Conservation (phyloP, 2,329 filamentous ascomycete species). For the Monosporascus sp. region DNA sequence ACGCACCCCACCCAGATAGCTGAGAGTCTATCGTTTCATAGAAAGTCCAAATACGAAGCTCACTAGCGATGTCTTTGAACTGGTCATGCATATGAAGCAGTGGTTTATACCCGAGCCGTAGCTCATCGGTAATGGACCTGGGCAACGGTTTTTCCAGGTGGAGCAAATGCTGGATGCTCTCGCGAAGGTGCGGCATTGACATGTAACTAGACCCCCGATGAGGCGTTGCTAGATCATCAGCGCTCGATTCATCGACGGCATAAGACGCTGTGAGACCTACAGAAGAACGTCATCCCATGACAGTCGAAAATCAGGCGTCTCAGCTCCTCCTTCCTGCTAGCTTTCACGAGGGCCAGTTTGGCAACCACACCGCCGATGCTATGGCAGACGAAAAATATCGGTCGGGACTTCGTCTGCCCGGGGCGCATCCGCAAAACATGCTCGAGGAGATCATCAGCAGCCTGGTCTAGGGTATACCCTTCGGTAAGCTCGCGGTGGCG, state of each 20-base stretch:
- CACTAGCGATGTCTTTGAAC: constrained; percentile 51
- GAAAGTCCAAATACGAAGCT: constrained; percentile 57
- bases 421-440: constrained; percentile 33
- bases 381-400: constrained; percentile 56
- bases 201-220: constrained; percentile 60
- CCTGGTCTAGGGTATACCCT: constrained; percentile 35
- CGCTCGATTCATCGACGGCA: neutral
- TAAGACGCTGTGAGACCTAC: constrained; percentile 28
- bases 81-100: constrained; percentile 47
- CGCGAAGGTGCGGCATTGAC: constrained; percentile 50
- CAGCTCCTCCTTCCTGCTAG: constrained; percentile 32
- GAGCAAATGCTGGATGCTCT: constrained; percentile 48
- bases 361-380: constrained; percentile 56
- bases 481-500: constrained; percentile 39
- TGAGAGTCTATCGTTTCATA: constrained; percentile 59
- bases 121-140: constrained; percentile 41
- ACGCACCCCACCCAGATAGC: constrained; percentile 38
- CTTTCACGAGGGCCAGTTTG: constrained; percentile 50
- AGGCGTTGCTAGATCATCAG: constrained; percentile 42
- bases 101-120: constrained; percentile 44
- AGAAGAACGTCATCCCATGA: constrained; percentile 56
- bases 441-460: constrained; percentile 43
- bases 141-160: constrained; percentile 47
- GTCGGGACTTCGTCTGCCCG: constrained; percentile 34
- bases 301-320: constrained; percentile 48